Base-by-base conservation (phyloP, 2,329 filamentous ascomycete genomes). In the Septoria linicola region DNA sequence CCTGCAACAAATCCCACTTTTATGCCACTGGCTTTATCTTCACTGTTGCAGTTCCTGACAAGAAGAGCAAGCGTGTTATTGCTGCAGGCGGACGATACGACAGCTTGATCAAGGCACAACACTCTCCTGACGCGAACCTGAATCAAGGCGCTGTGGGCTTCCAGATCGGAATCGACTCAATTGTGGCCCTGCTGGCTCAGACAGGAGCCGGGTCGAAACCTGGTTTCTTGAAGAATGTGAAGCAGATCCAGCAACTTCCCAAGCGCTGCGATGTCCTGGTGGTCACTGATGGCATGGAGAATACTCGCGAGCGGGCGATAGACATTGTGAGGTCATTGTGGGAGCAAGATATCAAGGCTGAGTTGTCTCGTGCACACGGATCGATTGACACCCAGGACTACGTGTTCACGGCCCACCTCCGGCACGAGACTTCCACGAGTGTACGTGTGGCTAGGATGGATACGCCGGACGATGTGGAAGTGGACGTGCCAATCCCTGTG, bases 31-130 rank as follows among this genome's bases (percentile, higher is more conserved):
- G 91, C 6, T 77, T 97, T 21, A 76, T 97, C 36, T 97, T 99
- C 67, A 88, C 95, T 55, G 96, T 90, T 63, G 73, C 96, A 2
- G 89, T 91, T 58, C 92, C 97, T 67, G 84, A 81, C 55, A 95
- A 89, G 67, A 81, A 85, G 55, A 75, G 76, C 61, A 87, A 93
- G 60, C 39, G 34, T 23, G 25, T 41, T 10, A 41, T 97, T 64
- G 93, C 92, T 4, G 93, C 91, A 25, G 93, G 95, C 43, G 93
- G 93, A 2, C 83, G 93, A 41, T 99, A 99, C 67, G 95, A 99
- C 67, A 83, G 83, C 41, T 74, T 99, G 16, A 92, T 99, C 58
- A 84, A 84, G 66, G 88, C 95, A 54, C 88, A 95, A 64, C 81
- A 85, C 7, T 87, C 88, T 2, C 37, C 4, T 85, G 83, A 57